Base-by-base conservation (phyloP, 179 eudicot species). In the Sideroxylon spinosum region DNA sequence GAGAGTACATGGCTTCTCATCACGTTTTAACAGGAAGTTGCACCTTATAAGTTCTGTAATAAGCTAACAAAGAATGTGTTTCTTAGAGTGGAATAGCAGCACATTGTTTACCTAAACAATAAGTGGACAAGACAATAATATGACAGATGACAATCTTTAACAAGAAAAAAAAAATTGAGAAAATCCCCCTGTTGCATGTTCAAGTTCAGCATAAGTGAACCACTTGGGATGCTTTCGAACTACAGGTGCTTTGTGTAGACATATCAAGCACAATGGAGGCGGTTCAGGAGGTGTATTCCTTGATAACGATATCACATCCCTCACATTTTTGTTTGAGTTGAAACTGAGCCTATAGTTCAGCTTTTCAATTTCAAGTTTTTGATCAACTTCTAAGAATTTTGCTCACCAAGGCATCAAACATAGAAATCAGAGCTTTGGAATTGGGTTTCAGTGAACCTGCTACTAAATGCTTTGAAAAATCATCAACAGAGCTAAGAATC, bases 181-280 rank as follows among this genome's bases (percentile, higher is more conserved):
- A 78, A 92, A 92, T 57, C 97, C 88, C 75, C 77, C 76, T 4
- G 97, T 92, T 32, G 97, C 97, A 65, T 49, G 83, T 78, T 85
- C 90, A 11, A 92, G 89, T 85, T 92, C 97, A 20, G 68, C 75
- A 79, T 86, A 92, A 63, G 84, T 76, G 82, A 92, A 92, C 82
- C 89, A 83, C 76, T 75, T 86, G 0, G 95, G 95, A 77, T 95
- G 93, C 81, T 82, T 84, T 61, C 95, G 95, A 65, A 92, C 88
- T 8, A 78, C 75, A 3, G 97, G 97, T n/a, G 93, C 76, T 83
- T 86, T 89, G 64, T 91, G 90, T 74, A 77, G 92, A 79, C 97
- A 92, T 77, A 79, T 84, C 37, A 93, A 87, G 68, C 97, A 92
- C 60, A 92, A 86, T 57, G 97, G 95, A 9, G 95, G 95, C 49